These are phyloP conservation scores for Fusarium anguioides DNA, from an alignment of 2,329 filamentous ascomycete genomes.

Conservation along the genomic window DNA sequence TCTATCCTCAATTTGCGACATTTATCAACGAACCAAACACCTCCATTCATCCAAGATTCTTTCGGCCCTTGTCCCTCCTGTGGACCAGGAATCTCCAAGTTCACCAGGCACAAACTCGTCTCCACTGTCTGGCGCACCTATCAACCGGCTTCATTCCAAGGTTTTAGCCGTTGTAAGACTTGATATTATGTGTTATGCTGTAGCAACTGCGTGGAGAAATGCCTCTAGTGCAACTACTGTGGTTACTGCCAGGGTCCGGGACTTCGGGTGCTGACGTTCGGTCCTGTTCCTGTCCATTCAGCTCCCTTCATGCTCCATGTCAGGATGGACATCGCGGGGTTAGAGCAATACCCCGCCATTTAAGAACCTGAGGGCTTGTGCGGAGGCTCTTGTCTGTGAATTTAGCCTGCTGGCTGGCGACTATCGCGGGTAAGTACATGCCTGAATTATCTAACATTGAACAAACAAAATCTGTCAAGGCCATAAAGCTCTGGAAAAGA, in stretches of 20 bases:
- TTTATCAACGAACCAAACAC: conserved; percentile 32
- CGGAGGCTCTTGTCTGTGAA: conserved; percentile 3
- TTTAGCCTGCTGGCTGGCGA: conserved; percentile 19
- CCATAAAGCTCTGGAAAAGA: not conserved
- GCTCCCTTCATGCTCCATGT: conserved; percentile 1
- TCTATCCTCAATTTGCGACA: conserved; percentile 27
- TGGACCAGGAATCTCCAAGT: conserved; percentile 22
- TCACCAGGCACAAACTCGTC: conserved; percentile 27
- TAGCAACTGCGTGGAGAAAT: conserved; percentile 8
- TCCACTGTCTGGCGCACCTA: conserved; percentile 35
- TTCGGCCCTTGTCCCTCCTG: conserved; percentile 22
- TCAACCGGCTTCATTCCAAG: conserved; percentile 13
- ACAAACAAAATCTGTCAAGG: not conserved
- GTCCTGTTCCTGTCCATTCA: conserved; percentile 23
- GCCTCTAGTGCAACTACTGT: not conserved
- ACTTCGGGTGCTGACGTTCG: conserved; percentile 2
- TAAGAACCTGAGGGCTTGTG: not conserved
- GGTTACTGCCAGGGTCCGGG: conserved; percentile 5
- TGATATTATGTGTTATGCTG: conserved; percentile 4
- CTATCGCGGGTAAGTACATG: conserved; percentile 13
- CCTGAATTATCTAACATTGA: not conserved
- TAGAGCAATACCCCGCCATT: conserved; percentile 14
- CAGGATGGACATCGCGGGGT: conserved; percentile 19
- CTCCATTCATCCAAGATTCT: conserved; percentile 3
- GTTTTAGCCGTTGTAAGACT: conserved; percentile 28